phyloP scores from a whole-genome alignment of 2,329 filamentous ascomycete species.

The Lachnellula arida region DNA sequence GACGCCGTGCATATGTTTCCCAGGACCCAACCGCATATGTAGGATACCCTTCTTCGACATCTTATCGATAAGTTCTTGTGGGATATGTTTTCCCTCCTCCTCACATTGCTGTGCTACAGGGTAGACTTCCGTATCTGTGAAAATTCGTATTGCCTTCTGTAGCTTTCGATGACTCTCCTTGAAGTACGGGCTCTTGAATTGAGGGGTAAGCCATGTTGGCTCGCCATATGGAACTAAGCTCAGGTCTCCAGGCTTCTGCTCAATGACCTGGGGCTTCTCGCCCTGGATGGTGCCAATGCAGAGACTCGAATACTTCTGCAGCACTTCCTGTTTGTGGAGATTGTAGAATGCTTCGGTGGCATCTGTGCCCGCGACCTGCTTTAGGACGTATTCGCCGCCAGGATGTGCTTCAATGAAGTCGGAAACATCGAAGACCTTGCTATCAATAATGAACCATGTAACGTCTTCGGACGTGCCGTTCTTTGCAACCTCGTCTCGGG shows the following conservation, averaged over 20 bases:
- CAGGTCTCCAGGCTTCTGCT: slow-evolving; percentile 64
- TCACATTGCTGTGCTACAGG: slow-evolving; percentile 76
- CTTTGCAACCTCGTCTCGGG: slow-evolving; percentile 64
- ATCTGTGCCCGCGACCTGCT: slow-evolving; percentile 76
- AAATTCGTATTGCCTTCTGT: slow-evolving; percentile 65
- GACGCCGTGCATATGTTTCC: slow-evolving; percentile 72
- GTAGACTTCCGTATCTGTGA: slow-evolving; percentile 65
- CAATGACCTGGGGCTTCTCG: slow-evolving; percentile 70
- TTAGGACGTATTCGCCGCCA: slow-evolving; percentile 69
- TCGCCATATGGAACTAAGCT: slow-evolving; percentile 79
- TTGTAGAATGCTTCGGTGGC: slow-evolving; percentile 86
- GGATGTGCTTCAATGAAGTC: slow-evolving; percentile 85
- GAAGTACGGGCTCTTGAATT: slow-evolving; percentile 78
- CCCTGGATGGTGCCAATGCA: slow-evolving; percentile 70
- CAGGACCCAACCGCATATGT: slow-evolving; percentile 79
- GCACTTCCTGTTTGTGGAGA: slow-evolving; percentile 85
- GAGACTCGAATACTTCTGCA: slow-evolving; percentile 71
- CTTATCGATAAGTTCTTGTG: slow-evolving; percentile 66
- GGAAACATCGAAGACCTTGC: slow-evolving; percentile 79
- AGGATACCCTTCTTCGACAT: slow-evolving; percentile 72
- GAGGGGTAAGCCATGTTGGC: slow-evolving; percentile 73
- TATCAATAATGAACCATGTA: slow-evolving; percentile 76
- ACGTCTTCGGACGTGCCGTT: slow-evolving; percentile 70
- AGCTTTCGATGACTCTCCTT: slow-evolving; percentile 66
- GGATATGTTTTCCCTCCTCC: slow-evolving; percentile 66